These are phyloP conservation scores for Cladosporium cucumerinum DNA, from an alignment of 2,329 filamentous ascomycete species.

Conservation along the genomic window DNA sequence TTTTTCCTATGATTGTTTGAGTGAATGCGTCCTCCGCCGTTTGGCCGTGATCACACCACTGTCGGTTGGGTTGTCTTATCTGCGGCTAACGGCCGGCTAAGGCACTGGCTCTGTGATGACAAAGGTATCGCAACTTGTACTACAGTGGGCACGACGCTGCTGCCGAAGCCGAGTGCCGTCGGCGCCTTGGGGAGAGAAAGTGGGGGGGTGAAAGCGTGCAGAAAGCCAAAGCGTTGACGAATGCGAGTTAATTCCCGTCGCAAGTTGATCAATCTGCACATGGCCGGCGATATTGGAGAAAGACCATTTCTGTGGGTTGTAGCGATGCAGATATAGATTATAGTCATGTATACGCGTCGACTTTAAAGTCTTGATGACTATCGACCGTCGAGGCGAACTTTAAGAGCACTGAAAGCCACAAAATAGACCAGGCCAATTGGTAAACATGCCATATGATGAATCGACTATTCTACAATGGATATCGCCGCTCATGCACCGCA, in stretches of 20 bases:
- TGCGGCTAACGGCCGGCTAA: background rate
- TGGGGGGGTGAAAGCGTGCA: background rate
- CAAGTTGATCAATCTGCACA: background rate
- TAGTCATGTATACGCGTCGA: background rate
- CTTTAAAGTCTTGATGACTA: background rate
- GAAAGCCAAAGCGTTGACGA: background rate
- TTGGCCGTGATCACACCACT: background rate
- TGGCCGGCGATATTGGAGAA: background rate
- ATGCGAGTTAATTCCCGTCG: background rate
- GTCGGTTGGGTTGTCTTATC: background rate
- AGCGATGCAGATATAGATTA: background rate
- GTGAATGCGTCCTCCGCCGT: background rate
- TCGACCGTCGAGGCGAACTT: too few species aligned
- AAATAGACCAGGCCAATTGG: background rate
- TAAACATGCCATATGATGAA: background rate
- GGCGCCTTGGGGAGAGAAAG: background rate
- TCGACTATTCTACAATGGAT: slow-evolving; percentile 5
- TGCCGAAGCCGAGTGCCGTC: background rate
- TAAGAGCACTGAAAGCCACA: too few species aligned
- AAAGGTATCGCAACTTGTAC: background rate
- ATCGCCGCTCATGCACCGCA: background rate
- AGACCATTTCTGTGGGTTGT: background rate
- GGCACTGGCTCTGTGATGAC: background rate
- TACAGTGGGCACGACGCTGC: background rate
- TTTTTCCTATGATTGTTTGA: slow-evolving; percentile 20